These are phyloP conservation scores for Pleurotus djamor DNA, from an alignment of 768 basidiomycete genomes.

Conservation along the genomic window DNA sequence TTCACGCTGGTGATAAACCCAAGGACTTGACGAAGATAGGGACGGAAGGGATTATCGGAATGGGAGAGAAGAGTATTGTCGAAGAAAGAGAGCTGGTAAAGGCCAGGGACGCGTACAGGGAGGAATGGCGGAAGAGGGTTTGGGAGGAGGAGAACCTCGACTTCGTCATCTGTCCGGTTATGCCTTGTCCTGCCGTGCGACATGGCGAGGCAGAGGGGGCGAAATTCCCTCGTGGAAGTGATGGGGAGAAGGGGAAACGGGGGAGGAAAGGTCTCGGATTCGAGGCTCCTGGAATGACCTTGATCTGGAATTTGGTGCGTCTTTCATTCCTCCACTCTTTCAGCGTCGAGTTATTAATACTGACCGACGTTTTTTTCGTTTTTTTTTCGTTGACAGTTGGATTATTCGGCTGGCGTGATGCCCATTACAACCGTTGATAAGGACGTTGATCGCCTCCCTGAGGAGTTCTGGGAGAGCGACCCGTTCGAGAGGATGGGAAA, in stretches of 20 bases:
- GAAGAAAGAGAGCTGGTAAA: conserved; percentile 51
- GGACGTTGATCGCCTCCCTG: conserved; percentile 28
- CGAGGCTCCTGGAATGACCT: conserved; percentile 46
- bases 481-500: too few relatives aligned
- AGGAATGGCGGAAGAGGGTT: conserved; percentile 31
- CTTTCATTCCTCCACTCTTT: not conserved
- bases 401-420: conserved; percentile 56
- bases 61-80: conserved; percentile 35
- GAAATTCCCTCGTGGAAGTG: conserved; percentile 45
- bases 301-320: conserved; percentile 66
- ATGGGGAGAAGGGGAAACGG: too few relatives aligned
- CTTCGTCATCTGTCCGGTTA: conserved; percentile 25
- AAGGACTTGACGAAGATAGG: too few relatives aligned
- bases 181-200: conserved; percentile 58
- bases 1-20: conserved; percentile 21
- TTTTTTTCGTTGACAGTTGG: conserved; percentile 30
- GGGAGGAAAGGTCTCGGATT: too few relatives aligned
- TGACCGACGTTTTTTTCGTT: not conserved
- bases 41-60: too few relatives aligned
- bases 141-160: conserved; percentile 20
- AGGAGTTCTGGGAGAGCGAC: conserved; percentile 19
- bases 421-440: conserved; percentile 55
- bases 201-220: conserved; percentile 48
- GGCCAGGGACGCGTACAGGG: conserved; percentile 20
- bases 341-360: not conserved